Conservation (phyloP, 257 asterid genomes). For the Haberlea rhodopensis region DNA sequence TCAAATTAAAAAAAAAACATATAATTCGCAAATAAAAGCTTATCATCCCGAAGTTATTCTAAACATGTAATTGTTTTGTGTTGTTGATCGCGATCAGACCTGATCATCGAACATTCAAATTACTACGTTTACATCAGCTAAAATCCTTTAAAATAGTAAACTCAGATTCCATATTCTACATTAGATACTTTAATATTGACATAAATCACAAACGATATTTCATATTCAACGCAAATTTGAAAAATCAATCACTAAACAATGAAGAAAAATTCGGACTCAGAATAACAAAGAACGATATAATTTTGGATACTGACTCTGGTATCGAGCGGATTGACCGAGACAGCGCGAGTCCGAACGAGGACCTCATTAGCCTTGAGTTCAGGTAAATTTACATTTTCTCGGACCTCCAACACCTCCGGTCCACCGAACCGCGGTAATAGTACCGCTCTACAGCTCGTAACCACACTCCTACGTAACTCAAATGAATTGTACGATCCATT, state of each 20-base stretch:
- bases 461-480: constrained; percentile 40
- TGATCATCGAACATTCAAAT: too few species aligned
- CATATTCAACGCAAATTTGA: not conserved
- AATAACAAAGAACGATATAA: not conserved
- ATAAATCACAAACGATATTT: constrained; percentile 2
- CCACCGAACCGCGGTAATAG: constrained; percentile 87
- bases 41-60: not conserved
- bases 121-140: constrained; percentile 6
- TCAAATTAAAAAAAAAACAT: not conserved
- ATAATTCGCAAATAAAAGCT: not conserved
- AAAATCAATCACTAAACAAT: not conserved
- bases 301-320: constrained; percentile 52
- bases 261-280: not conserved
- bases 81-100: not conserved
- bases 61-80: not conserved
- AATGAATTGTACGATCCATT: constrained; percentile 25
- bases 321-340: constrained; percentile 95
- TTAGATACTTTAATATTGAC: too few species aligned
- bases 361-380: constrained; percentile 83
- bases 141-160: not conserved
- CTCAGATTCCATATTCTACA: not conserved
- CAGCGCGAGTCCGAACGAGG: constrained; percentile 93
- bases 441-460: constrained; percentile 80
- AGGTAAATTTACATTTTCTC: constrained; percentile 69
- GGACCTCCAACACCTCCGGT: constrained; percentile 74